Evolutionary conservation across 2,329 filamentous ascomycete species (phyloP), one percentile per base, ranked within the genome.

Genomic region (Cladosporium sphaerospermum): DNA sequence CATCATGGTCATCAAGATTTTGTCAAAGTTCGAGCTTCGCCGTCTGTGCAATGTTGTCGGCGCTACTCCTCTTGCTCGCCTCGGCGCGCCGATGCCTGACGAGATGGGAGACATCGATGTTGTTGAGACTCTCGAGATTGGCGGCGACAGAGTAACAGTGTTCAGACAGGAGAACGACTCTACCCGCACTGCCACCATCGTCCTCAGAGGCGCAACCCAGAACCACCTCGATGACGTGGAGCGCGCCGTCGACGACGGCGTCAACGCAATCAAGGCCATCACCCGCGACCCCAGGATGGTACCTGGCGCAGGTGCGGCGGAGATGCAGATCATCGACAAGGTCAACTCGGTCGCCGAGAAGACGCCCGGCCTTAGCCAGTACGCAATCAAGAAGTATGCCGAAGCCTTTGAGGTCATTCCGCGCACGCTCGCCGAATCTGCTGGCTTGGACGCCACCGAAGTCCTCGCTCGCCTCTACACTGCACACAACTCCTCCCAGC

Each of bases 71-170:
- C 81, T 99, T 57, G 95, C 95, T 50, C 86, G 93, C 64, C 79
- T 99, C 45, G 93, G 93, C 59, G 93, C 95, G 13, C 93, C 93
- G 42, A 99, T 99, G 93, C 93, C 95, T n/a, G 93, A 99, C 63
- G 93, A 99, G 79, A 97, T 96, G 91, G 93, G 93, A 60, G 86
- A 75, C 64, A 84, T 99, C 59, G 93, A 99, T 69, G 73, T 99
- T 54, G 93, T 99, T 32, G 93, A 99, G 80, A 97, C 95, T 1
- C 80, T 95, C 42, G 93, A 99, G 74, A 97, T 99, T 69, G 93
- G 93, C 59, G 93, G 93, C 63, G 93, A 99, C 77, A 87, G 93
- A 57, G 95, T 99, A 55, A 99, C 93, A 40, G 92, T 99, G 55
- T 99, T 99, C 82, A 82, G 95, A 65, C 93, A 99, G 78, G 93